Conservation (phyloP, 208 protist species). For the Trypanosoma conorhini region DNA sequence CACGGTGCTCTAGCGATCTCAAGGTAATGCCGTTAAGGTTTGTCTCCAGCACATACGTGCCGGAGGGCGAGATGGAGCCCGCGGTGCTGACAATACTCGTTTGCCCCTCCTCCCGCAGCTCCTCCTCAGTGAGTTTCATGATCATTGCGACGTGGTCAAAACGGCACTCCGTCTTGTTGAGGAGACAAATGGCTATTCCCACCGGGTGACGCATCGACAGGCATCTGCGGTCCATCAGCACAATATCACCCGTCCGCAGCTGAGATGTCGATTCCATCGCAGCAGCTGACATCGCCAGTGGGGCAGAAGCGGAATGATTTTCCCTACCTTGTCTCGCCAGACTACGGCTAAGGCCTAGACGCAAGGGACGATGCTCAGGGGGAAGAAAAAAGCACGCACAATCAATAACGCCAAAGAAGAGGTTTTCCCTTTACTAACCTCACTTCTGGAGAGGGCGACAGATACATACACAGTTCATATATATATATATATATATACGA, state of each 20-base stretch:
- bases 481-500: not conserved
- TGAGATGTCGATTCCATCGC: slow-evolving; percentile 11
- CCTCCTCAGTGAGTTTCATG: slow-evolving; percentile 48
- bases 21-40: slow-evolving; percentile 79
- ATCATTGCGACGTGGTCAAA: slow-evolving; percentile 88
- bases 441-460: not conserved
- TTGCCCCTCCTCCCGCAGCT: slow-evolving; percentile 39
- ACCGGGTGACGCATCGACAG: slow-evolving; percentile 70
- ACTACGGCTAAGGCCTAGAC: too few relatives aligned
- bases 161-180: slow-evolving; percentile 72
- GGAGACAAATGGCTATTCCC: slow-evolving; percentile 57
- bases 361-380: too few relatives aligned
- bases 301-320: not conserved
- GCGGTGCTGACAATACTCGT: slow-evolving; percentile 31
- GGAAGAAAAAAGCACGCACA: not conserved
- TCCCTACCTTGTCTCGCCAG: too few relatives aligned
- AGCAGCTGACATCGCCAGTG: not conserved
- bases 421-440: not conserved
- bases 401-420: not conserved
- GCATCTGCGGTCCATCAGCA: slow-evolving; percentile 86
- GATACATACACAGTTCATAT: not conserved
- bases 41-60: slow-evolving; percentile 82
- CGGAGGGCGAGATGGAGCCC: slow-evolving; percentile 48
- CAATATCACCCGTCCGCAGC: slow-evolving; percentile 60
- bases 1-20: slow-evolving; percentile 59